Evolutionary conservation across 805 yeast species (phyloP).

Genomic region (Starmerella vitae): DNA sequence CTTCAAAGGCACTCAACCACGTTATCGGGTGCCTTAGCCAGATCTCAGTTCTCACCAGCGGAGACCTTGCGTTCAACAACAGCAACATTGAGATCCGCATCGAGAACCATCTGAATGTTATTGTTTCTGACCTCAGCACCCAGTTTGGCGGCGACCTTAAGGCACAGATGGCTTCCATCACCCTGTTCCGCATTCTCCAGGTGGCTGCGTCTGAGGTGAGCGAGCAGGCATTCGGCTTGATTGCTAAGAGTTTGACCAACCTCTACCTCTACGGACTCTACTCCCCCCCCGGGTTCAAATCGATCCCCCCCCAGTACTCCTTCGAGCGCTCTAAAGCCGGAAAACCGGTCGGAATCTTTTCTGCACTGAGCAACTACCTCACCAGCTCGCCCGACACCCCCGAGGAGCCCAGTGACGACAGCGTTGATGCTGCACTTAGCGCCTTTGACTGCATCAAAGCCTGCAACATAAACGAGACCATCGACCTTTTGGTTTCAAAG

Average conservation of each 20-base stretch:
- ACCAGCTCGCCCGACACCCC: slow-evolving; percentile 77
- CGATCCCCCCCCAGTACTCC: slow-evolving; percentile 47
- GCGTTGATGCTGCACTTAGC: slow-evolving; percentile 70
- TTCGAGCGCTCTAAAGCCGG: slow-evolving; percentile 47
- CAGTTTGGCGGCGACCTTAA: slow-evolving; percentile 81
- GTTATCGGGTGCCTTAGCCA: slow-evolving; percentile 54
- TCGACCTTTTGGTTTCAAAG: slow-evolving; percentile 32
- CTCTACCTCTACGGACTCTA: slow-evolving; percentile 62
- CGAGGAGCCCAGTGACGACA: slow-evolving; percentile 87
- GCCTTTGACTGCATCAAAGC: slow-evolving; percentile 73
- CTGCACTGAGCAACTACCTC: slow-evolving; percentile 82
- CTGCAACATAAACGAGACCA: slow-evolving; percentile 44
- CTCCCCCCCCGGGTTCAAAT: slow-evolving; percentile 30
- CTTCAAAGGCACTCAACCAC: slow-evolving; percentile 46
- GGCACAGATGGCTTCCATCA: slow-evolving; percentile 80
- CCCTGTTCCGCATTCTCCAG: slow-evolving; percentile 62
- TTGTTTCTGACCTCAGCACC: slow-evolving; percentile 70
- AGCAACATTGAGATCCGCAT: slow-evolving; percentile 29
- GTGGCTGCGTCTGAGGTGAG: slow-evolving; percentile 39
- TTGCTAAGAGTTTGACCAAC: slow-evolving; percentile 46
- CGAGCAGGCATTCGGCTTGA: slow-evolving; percentile 42
- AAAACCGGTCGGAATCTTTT: slow-evolving; percentile 66
- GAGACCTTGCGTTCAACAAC: slow-evolving; percentile 24
- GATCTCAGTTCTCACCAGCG: slow-evolving; percentile 50
- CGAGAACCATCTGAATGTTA: slow-evolving; percentile 40